Evolutionary conservation across 371 early-diverging fungal species (phyloP), one percentile per base, ranked within the genome.

Genomic region (Amoeboaphelidium occidentale): DNA sequence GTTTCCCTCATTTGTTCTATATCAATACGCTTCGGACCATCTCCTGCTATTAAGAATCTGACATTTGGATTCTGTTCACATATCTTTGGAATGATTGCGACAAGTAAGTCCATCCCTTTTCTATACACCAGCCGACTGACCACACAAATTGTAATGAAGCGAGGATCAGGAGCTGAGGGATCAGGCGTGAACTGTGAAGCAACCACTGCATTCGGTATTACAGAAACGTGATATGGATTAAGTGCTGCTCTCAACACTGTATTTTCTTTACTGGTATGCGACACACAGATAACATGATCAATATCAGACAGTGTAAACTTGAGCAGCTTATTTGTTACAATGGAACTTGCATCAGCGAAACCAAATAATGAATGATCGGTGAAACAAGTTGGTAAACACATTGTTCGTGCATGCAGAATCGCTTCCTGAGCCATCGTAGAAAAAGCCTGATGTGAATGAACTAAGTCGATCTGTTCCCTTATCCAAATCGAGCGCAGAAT

Each of bases 311-410:
- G 62, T 1, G 91, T 81, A 55, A 94, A 90, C 53, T 91, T 90
- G 14, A 91, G 66, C 44, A 93, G 63, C 64, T 91, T 91, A 70
- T 97, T 92, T 42, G 85, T 88, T 32, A 93, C 58, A 47, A 97
- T 91, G 46, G 83, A 80, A 51, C 84, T 78, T 1, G 87, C 76
- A 54, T 94, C 89, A 12, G 86, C 87, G 60, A 92, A 90, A 32
- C 97, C 96, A 67, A 97, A 86, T 39, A 99, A 65, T 14, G 97
- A 97, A 61, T 99, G 99, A 57, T 98, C 98, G 0, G 99, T 99
- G 59, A 99, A 92, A 27, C 84, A 84, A 0, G 91, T 80, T 43
- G 80, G 80, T 20, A 98, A 65, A 0, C 93, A 91, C 83, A 98
- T 83, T 1, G 93, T 86, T 51, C 84, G 74, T 10, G 90, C 93